These are phyloP conservation scores for Cruciata laevipes DNA, from an alignment of 257 asterid genomes.

Conservation along the genomic window DNA sequence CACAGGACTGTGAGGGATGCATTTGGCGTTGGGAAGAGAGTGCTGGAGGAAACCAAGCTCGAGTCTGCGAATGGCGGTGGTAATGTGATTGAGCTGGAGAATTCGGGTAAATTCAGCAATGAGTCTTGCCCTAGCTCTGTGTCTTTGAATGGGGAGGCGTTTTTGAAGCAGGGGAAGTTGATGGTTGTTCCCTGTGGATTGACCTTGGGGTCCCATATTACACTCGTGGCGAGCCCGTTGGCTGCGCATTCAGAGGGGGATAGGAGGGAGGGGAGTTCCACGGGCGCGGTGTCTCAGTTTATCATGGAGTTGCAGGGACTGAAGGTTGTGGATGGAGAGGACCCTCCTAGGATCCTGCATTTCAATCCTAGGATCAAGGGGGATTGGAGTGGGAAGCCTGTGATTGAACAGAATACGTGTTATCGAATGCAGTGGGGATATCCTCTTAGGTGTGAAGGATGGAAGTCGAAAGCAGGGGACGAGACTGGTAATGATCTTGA, in stretches of 20 bases:
- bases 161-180: conserved; percentile 38
- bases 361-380: conserved; percentile 86
- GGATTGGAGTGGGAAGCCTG: conserved; percentile 84
- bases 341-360: conserved; percentile 87
- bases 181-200: conserved; percentile 84
- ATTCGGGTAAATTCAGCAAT: conserved; percentile 15
- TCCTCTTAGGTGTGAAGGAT: conserved; percentile 81
- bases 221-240: conserved; percentile 68
- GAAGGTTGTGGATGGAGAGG: conserved; percentile 88
- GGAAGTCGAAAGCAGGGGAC: conserved; percentile 72
- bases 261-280: conserved; percentile 19
- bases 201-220: conserved; percentile 82
- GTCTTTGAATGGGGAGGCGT: conserved; percentile 38
- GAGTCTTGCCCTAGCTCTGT: conserved; percentile 67
- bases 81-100: conserved; percentile 29
- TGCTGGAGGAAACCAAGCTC: conserved; percentile 40
- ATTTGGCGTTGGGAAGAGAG: conserved; percentile 55
- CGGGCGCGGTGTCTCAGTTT: conserved; percentile 64
- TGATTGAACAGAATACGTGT: conserved; percentile 84
- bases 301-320: conserved; percentile 85
- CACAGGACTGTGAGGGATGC: conserved; percentile 69
- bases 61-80: conserved; percentile 41
- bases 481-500: conserved; percentile 58
- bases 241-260: conserved; percentile 42
- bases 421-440: conserved; percentile 96